Evolutionary conservation across 208 protist genomes (phyloP).

Genomic region (Acanthamoeba sp.): DNA sequence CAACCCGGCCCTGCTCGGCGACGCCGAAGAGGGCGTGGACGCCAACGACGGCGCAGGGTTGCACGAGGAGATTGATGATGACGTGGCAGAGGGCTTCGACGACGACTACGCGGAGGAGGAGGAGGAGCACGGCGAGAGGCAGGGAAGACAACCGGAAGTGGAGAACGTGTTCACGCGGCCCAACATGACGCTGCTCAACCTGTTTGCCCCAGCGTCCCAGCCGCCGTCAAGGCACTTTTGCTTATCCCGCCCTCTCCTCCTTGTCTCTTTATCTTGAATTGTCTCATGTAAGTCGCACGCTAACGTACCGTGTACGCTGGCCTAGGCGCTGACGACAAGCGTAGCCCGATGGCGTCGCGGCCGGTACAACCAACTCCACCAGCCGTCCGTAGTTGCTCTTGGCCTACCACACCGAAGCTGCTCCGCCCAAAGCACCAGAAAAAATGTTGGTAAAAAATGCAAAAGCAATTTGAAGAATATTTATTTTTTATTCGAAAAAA

Average conservation of each 20-base stretch:
- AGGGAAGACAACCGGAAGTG: not conserved
- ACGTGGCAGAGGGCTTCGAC: not conserved
- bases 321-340: conserved; percentile 14
- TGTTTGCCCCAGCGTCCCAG: not conserved
- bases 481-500: no score
- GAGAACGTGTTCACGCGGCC: not conserved
- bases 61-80: not conserved
- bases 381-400: conserved; percentile 26
- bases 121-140: not conserved
- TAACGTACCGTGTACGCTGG: not conserved
- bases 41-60: not conserved
- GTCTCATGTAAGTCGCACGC: not conserved
- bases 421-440: no score
- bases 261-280: no score
- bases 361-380: not conserved
- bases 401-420: not conserved
- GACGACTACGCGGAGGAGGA: not conserved
- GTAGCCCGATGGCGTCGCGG: not conserved
- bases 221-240: conserved; percentile 3
- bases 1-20: not conserved
- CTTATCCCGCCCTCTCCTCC: not conserved
- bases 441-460: not conserved
- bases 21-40: not conserved
- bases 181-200: conserved; percentile 6
- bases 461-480: no score